Evolutionary conservation across 1,284 basidiomycete genomes (phyloP).

Genomic region (Naganishia sp.): DNA sequence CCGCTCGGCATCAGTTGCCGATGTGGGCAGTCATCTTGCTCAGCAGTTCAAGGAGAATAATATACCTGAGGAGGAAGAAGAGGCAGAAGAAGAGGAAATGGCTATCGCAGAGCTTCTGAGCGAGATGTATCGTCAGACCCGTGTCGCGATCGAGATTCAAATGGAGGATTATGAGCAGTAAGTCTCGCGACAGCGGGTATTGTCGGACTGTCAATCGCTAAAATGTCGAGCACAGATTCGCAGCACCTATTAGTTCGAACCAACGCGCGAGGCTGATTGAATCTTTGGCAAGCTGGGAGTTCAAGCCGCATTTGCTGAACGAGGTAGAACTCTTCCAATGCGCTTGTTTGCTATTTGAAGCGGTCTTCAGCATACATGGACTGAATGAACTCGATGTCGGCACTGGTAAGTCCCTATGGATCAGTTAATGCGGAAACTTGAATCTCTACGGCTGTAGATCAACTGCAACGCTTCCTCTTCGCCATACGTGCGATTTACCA

Average conservation of each 20-base stretch:
- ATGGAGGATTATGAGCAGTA: constrained; percentile 52
- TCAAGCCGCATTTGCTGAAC: constrained; percentile 77
- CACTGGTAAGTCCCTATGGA: constrained; percentile 60
- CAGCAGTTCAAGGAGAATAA: not conserved
- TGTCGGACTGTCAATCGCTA: not conserved
- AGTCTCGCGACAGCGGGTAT: constrained; percentile 33
- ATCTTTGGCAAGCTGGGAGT: constrained; percentile 75
- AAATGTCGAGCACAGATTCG: constrained; percentile 38
- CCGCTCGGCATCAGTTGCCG: constrained; percentile 23
- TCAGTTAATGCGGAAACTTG: not conserved
- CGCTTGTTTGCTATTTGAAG: constrained; percentile 70
- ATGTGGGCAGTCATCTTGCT: constrained; percentile 15
- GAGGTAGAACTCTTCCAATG: constrained; percentile 78
- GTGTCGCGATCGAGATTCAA: constrained; percentile 64
- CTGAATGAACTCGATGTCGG: constrained; percentile 68
- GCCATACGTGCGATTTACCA: constrained; percentile 85
- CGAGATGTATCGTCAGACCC: constrained; percentile 77
- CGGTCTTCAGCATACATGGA: constrained; percentile 62
- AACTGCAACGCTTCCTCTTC: constrained; percentile 72
- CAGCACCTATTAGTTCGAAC: constrained; percentile 48
- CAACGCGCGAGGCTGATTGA: constrained; percentile 59
- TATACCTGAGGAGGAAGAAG: not conserved
- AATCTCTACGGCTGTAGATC: constrained; percentile 49
- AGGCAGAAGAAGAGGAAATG: constrained; percentile 20
- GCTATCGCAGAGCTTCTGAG: constrained; percentile 72